Evolutionary conservation across 2,329 filamentous ascomycete species (phyloP), one percentile per base, ranked within the genome.

Genomic region (Calonectria hawksworthii): DNA sequence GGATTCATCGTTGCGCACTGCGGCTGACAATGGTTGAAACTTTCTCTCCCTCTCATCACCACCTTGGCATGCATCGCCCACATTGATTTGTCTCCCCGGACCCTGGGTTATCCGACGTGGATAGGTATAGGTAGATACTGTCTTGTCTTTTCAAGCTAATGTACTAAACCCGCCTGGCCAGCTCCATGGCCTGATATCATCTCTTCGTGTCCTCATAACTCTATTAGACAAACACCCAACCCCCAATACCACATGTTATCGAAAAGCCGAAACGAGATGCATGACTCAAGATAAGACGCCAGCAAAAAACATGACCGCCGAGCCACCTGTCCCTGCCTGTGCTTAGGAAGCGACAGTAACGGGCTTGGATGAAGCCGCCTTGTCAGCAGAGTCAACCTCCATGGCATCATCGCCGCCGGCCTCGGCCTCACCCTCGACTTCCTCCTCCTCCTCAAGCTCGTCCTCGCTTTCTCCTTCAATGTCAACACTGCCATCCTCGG

Each of bases 391-490:
- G 75, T 90, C 89, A 59, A 90, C 86, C 64, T 90, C 89, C 88
- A 90, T 90, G 63, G 86, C 87, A 73, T 87, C 88, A 64, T 86
- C 85, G n/a, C 66, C 82, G 14, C 41, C 68, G 47, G 71, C 83
- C 63, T 83, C 84, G 10, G 67, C 82, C 73, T 84, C 86, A 21
- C 75, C 85, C 73, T 82, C 82, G 21, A 74, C 84, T 65, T 87
- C 86, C 44, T 93, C 90, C 18, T 94, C 93, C 74, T 94, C 92
- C 68, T 93, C 92, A 30, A 95, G 92, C 75, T 93, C 93, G 38
- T 94, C 94, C 78, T 92, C 92, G 80, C 92, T 95, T 84, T 96
- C 94, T 70, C 92, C 93, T 81, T 95, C 94, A 59, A 96, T 92
- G 83, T 96, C 94, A 83, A 96, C 94, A 80, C 93, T 95, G 77